Conservation (phyloP, 78 protist species). For the Isochrysis galbana region DNA sequence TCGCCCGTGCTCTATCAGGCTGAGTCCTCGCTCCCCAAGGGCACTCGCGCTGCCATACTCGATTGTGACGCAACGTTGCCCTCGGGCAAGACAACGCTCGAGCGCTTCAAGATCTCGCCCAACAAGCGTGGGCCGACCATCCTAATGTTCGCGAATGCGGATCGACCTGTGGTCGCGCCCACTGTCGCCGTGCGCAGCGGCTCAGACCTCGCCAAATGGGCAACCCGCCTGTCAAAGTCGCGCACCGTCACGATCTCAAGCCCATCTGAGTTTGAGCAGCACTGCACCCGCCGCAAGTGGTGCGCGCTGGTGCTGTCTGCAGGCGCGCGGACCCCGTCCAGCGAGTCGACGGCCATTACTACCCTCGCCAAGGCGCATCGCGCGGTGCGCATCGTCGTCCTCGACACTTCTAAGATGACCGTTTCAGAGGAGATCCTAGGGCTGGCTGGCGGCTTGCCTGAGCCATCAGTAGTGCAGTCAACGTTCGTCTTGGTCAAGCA, state of each 20-base stretch:
- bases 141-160: not conserved
- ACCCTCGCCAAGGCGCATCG: not conserved
- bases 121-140: not conserved
- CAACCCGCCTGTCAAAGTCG: not conserved
- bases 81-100: not conserved
- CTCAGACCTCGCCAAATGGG: not conserved
- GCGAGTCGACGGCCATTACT: not conserved
- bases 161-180: not conserved
- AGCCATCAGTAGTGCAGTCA: not conserved
- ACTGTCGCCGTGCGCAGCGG: too few species aligned
- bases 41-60: not conserved
- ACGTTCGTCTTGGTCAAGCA: not conserved
- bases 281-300: not conserved
- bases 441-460: not conserved
- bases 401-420: not conserved
- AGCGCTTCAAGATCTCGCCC: slow-evolving; percentile 15
- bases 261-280: not conserved
- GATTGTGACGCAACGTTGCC: not conserved
- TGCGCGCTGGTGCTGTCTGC: not conserved
- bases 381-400: not conserved
- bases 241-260: not conserved
- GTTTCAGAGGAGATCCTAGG: not conserved
- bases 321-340: not conserved
- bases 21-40: not conserved
- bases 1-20: not conserved